phyloP scores from a whole-genome alignment of 495 filamentous ascomycete species.

The Aspergillus egyptiacus region DNA sequence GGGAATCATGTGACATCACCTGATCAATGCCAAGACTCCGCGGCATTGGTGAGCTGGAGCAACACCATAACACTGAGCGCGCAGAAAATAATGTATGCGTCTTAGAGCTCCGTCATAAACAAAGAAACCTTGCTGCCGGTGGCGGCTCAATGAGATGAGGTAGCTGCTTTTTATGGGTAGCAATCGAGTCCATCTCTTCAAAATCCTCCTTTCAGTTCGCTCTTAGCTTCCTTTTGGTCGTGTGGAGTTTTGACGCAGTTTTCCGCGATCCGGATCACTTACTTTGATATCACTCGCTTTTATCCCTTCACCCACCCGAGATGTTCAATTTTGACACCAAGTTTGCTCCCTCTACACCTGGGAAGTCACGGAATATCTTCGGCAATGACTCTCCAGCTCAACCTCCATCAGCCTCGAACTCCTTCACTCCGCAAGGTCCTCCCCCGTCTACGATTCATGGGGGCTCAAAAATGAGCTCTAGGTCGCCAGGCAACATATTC shows the following conservation, averaged over 20 bases:
- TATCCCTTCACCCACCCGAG: conserved; percentile 9
- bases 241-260: background rate
- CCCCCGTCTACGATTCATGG: conserved; percentile 60
- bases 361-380: conserved; percentile 37
- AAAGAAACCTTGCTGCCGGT: background rate
- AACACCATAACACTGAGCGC: conserved; percentile 7
- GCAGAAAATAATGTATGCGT: conserved; percentile 4
- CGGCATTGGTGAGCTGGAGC: conserved; percentile 1
- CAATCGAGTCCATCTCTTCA: background rate
- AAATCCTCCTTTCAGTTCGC: background rate
- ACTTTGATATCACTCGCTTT: background rate
- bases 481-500: conserved; percentile 34
- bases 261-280: background rate
- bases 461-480: conserved; percentile 55
- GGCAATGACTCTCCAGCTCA: conserved; percentile 65
- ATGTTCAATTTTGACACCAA: conserved; percentile 39
- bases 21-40: conserved; percentile 8
- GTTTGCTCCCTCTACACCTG: conserved; percentile 34
- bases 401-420: conserved; percentile 61
- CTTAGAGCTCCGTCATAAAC: conserved; percentile 4
- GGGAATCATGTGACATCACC: conserved; percentile 4
- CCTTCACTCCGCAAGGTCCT: conserved; percentile 68
- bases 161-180: background rate
- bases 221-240: background rate
- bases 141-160: background rate